These are phyloP conservation scores for Suillus cothurnatus DNA, from an alignment of 768 basidiomycete species.

Conservation along the genomic window DNA sequence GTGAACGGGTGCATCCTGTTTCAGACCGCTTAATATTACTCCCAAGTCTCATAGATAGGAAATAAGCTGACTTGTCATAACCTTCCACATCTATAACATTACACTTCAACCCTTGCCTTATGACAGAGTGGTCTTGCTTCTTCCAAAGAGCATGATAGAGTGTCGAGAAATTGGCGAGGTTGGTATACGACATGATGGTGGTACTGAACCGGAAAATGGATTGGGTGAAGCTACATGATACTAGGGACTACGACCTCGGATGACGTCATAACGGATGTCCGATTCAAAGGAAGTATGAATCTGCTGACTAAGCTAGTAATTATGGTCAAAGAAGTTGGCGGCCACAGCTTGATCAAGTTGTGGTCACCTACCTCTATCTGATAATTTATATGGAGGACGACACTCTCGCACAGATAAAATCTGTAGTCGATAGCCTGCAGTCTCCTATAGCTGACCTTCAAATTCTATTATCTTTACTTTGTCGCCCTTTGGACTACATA, in stretches of 20 bases:
- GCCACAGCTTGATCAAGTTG: too few relatives aligned
- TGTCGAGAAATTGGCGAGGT: background rate
- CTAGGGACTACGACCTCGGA: background rate
- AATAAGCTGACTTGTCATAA: background rate
- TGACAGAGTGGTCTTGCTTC: background rate
- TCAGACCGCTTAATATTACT: background rate
- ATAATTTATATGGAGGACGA: slow-evolving; percentile 9
- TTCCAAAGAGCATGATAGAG: background rate
- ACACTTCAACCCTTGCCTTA: background rate
- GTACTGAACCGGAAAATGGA: background rate
- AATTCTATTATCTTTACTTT: slow-evolving; percentile 57
- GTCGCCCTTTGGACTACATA: slow-evolving; percentile 56
- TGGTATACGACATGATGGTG: background rate
- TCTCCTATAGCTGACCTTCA: slow-evolving; percentile 49
- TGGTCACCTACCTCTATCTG: background rate
- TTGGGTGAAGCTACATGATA: background rate
- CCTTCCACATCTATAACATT: background rate
- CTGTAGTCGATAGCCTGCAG: slow-evolving; percentile 48
- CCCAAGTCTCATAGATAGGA: background rate
- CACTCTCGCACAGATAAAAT: slow-evolving; percentile 29
- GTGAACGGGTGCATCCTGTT: background rate
- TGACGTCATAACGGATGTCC: background rate
- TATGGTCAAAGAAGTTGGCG: too few relatives aligned
- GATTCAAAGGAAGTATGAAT: background rate
- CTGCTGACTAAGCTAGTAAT: background rate